Base-by-base conservation (phyloP, 805 yeast genomes). In the Lipomyces sp. region DNA sequence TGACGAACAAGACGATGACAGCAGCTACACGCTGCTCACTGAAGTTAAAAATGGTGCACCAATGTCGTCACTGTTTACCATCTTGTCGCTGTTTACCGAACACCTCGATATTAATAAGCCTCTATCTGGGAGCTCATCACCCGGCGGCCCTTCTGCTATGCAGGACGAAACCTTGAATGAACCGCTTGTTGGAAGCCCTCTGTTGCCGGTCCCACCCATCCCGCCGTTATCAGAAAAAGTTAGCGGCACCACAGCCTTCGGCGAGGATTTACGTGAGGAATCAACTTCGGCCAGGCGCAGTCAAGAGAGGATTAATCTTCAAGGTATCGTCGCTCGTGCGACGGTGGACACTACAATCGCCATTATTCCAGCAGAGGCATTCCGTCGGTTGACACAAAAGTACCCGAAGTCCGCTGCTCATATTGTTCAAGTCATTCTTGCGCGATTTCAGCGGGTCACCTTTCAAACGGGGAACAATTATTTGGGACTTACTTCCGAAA, bases 341-440 rank as follows among this genome's bases (percentile, higher is more conserved):
- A 77, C 78, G 6, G 70, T 74, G 2, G 80, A 78, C 36, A 85
- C 95, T 31, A 90, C 98, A 0, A 84, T 91, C 47, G 95, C 98
- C 0, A 84, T 91, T 33, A 90, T 91, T 14, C 98, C 98, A 0
- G 80, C 83, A 1, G 82, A 80, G 45, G 86, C 97, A 0, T 93
- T 91, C 60, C 75, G 79, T 48, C 73, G 84, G 47, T 76, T 91
- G 35, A 83, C 85, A 5, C 65, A 72, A 28, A 85, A 82, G 60
- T 87, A 82, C 63, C 98, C 98, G 4, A 80, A 85, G 56, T 86
- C 96, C 0, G 84, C 96, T 0, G 86, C 96, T 0, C 96, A 90
- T 66, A 90, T 93, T 28, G 91, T 91, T 13, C 96, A 95, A 61
- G 89, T 91, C 80, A 87, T 91, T 22, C 70, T 91, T 49, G 83